These are phyloP conservation scores for Ballota nigra DNA, from an alignment of 257 asterid species.

Conservation along the genomic window DNA sequence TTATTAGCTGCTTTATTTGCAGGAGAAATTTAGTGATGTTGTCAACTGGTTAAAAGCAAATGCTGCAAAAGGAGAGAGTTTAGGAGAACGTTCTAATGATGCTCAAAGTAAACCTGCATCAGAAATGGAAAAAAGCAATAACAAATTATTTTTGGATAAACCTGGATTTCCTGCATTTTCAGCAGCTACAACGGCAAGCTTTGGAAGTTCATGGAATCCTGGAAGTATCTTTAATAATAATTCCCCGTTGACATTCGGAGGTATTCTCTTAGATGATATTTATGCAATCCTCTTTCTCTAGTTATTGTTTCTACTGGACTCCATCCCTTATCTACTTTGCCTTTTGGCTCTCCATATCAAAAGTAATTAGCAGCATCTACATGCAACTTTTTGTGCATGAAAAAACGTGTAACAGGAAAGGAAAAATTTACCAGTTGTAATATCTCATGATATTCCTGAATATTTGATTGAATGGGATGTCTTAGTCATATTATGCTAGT, in stretches of 20 bases:
- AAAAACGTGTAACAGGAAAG: neutral
- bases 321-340: neutral
- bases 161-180: conserved; percentile 37
- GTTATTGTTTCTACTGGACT: neutral
- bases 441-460: neutral
- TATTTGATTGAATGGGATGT: neutral
- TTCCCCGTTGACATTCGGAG: conserved; percentile 50
- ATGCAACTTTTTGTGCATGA: neutral
- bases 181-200: conserved; percentile 36
- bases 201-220: conserved; percentile 44
- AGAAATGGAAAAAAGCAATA: conserved; percentile 29
- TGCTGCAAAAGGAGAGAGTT: conserved; percentile 40
- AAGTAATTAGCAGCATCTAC: neutral
- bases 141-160: conserved; percentile 28
- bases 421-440: neutral
- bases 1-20: conserved; percentile 30
- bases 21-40: conserved; percentile 89
- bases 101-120: conserved; percentile 32
- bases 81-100: conserved; percentile 32
- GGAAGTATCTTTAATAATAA: conserved; percentile 37
- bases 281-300: conserved; percentile 2
- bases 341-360: neutral
- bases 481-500: neutral
- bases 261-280: conserved; percentile 25
- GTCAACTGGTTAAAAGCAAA: conserved; percentile 84